Base-by-base conservation (phyloP, 2,329 filamentous ascomycete genomes). In the Parasarocladium wereldwijsianum region DNA sequence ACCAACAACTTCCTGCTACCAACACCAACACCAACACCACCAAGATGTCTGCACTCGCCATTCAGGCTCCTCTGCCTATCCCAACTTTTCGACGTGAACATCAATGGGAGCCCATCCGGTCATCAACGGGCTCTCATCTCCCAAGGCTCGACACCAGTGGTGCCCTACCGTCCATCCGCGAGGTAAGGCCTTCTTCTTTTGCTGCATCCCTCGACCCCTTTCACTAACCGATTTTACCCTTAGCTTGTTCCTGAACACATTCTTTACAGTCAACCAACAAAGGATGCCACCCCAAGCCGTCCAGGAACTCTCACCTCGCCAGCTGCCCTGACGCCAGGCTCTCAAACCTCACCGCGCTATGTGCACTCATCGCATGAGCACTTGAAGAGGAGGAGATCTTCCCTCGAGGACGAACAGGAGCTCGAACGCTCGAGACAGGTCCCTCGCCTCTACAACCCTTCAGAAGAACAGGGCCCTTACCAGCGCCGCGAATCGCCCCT, bases 161-260 rank as follows among this genome's bases (percentile, higher is more conserved):
- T 17, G 54, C 55, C 20, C 50, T 70, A 14, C 66, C 66, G 13
- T 62, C 66, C 2, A 66, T 70, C 29, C 55, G 61, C 38, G 59
- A 66, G 60, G 64, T 67, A 58, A 33, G 43, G n/a, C n/a, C n/a
- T 18, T 8, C 24, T 26, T 16, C 13, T 26, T 7, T 15, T 6
- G n/a, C 13, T 16, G 8, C 8, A 26, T 16, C n/a, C 9, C 14
- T 15, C 8, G 15, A 19, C 15, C 4, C 10, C 16, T 19, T 8
- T 19, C 20, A 17, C 26, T 17, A 8, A 22, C 27, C 6, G 17
- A 17, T 5, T 4, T 22, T 6, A 9, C 13, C 10, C 20, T n/a
- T n/a, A 30, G 28, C 28, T 30, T 24, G 28, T 30, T 5, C 28
- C 28, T 6, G 28, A 30, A 12, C 28, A 30, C 18, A 19, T 30